Percentiles rank a stretch among this genome's conserved stretches.
These are phyloP conservation scores for Colletotrichum tabaci DNA, from an alignment of 2,329 filamentous ascomycete genomes.

Conservation along the genomic window DNA sequence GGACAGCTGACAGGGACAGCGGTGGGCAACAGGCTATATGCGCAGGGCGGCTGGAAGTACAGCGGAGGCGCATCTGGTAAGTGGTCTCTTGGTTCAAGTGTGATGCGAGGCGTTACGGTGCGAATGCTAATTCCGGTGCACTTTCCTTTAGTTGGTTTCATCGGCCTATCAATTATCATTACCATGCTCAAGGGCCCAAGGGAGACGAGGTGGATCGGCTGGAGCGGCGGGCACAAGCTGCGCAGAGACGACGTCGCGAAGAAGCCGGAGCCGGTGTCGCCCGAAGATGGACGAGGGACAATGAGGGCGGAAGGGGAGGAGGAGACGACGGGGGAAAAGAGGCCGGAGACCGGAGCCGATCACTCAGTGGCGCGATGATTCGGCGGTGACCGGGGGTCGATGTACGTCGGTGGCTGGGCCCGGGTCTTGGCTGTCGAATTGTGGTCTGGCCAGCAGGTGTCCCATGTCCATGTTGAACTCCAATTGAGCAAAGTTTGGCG, in stretches of 20 bases:
- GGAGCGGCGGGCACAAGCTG: conserved; percentile 37
- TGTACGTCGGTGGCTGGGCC: neutral
- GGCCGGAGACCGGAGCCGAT: conserved; percentile 3
- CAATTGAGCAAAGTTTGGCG: neutral
- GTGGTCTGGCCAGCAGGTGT: neutral
- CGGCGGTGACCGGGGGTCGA: conserved; percentile 28
- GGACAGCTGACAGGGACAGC: conserved; percentile 82
- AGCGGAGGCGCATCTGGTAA: conserved; percentile 60
- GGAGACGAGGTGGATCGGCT: conserved; percentile 41
- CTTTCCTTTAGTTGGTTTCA: conserved; percentile 35
- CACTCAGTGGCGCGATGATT: neutral
- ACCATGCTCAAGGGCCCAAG: conserved; percentile 38
- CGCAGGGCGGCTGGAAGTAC: conserved; percentile 65
- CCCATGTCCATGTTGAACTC: neutral
- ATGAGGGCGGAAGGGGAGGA: neutral
- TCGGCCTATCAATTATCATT: conserved; percentile 39
- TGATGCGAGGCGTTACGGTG: too few relatives aligned
- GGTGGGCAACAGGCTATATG: conserved; percentile 69
- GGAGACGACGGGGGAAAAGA: conserved; percentile 4
- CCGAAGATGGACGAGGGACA: conserved; percentile 23
- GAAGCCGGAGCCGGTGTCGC: conserved; percentile 25
- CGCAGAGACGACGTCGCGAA: conserved; percentile 23
- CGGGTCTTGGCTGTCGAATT: neutral
- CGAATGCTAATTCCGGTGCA: neutral
- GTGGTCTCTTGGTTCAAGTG: conserved; percentile 34